Evolutionary conservation across 345 rosid species (phyloP).

Genomic region (Arabidopsis thaliana): DNA sequence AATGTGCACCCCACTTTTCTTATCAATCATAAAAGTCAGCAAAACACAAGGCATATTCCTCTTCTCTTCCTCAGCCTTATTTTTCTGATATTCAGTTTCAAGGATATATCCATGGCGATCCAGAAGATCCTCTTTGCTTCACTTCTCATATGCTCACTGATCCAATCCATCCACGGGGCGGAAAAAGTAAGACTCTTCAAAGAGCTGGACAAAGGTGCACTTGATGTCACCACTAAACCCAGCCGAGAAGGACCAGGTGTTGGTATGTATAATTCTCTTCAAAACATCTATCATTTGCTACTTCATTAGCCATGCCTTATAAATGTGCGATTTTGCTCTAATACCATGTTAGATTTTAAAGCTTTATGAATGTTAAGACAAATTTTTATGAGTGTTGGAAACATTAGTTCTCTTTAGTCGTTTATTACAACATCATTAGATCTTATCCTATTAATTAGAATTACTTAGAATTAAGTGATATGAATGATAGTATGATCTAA

Average conservation of each 20-base stretch:
- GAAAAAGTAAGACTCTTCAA: constrained; percentile 47
- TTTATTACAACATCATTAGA: background rate
- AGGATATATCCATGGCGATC: constrained; percentile 46
- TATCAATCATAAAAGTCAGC: constrained; percentile 43
- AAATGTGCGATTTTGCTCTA: background rate
- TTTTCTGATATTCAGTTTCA: constrained; percentile 28
- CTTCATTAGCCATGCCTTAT: background rate
- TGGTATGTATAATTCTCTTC: constrained; percentile 45
- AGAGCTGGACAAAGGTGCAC: constrained; percentile 46
- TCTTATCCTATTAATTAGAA: background rate
- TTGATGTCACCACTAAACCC: constrained; percentile 52
- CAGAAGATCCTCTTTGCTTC: constrained; percentile 43
- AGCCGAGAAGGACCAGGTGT: constrained; percentile 42
- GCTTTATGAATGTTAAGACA: background rate
- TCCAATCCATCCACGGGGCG: constrained; percentile 27
- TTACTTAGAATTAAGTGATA: background rate
- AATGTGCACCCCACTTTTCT: constrained; percentile 40
- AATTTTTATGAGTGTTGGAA: background rate
- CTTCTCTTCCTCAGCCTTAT: constrained; percentile 13
- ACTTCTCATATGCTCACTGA: constrained; percentile 41
- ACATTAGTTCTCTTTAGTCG: background rate
- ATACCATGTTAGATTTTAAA: background rate
- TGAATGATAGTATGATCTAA: background rate
- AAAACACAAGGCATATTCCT: constrained; percentile 37
- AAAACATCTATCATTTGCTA: background rate